Evolutionary conservation across 768 basidiomycete genomes (phyloP), one percentile per base, ranked within the genome.

Genomic region (Dendrothele bispora): DNA sequence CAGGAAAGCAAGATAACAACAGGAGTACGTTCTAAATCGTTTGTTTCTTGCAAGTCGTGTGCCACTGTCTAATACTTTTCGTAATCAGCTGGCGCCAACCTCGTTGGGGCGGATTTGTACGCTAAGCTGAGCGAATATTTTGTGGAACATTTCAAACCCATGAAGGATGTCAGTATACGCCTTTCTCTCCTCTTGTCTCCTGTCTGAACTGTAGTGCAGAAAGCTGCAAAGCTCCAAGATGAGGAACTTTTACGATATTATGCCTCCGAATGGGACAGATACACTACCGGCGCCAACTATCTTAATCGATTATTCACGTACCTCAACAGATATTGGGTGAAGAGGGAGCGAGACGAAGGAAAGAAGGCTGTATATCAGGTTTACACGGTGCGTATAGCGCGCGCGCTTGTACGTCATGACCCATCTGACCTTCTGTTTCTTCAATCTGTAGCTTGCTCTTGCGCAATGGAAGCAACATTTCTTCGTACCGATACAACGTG

Each of bases 321-420:
- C 69, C 78, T 99, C 48, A 98, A 99, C 68, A 90, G 95, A 17
- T 93, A 98, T 67, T 99, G 97, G 97, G 95, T 99, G 32, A 95
- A 95, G 71, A 79, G 95, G 43, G 97, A 99, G 64, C 83, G 95
- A 62, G 95, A 98, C 58, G 95, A 98, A 65, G 97, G 97, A 12
- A 78, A 94, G 60, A 95, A 91, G 67, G 88, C 85, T 36, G 89
- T 98, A 20, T 98, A 97, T 70, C 84, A 84, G 1, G 91, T 98
- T n/a, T 98, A 98, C 63, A 99, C 95, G 21, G 95, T 95, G 55
- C 61, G 86, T 59, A n/a, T n/a, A n/a, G n/a, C 27, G 27, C 39
- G 44, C 30, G 45, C 12, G 32, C 24, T 43, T 39, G 27, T 28
- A 28, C 43, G 27, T 22, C 28, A 43, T 24, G 5, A 26, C 5